Percentiles rank a stretch among this genome's conserved stretches.
Conservation (phyloP, 2,329 filamentous ascomycete genomes). For the Aspergillus candidus region DNA sequence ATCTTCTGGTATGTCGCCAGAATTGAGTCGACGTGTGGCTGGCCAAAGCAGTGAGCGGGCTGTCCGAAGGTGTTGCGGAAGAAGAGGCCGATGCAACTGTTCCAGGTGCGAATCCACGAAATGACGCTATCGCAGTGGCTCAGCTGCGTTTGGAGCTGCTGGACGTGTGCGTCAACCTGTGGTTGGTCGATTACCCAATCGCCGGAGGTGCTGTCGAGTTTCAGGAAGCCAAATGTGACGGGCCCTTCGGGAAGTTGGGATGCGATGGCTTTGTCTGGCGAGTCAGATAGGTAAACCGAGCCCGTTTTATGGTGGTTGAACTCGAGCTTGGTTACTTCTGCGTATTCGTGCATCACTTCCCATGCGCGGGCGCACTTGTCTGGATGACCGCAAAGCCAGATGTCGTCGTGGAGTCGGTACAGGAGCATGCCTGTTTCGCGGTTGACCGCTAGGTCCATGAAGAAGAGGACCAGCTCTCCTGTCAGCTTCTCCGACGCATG, state of each 20-base stretch:
- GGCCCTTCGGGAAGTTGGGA: constrained; percentile 42
- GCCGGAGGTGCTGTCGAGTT: constrained; percentile 28
- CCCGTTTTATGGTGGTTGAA: constrained; percentile 47
- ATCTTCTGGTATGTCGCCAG: constrained; percentile 43
- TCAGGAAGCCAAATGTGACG: constrained; percentile 50
- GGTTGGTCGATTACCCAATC: constrained; percentile 36
- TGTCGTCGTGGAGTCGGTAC: constrained; percentile 46
- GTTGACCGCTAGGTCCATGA: constrained; percentile 44
- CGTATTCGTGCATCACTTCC: constrained; percentile 39
- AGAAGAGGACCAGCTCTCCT: constrained; percentile 45
- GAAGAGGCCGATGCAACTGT: constrained; percentile 48
- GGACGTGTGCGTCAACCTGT: constrained; percentile 35
- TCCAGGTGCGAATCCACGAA: constrained; percentile 51
- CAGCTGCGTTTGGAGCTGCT: constrained; percentile 37
- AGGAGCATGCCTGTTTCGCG: constrained; percentile 38
- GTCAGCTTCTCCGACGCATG: constrained; percentile 44
- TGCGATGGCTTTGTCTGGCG: constrained; percentile 17
- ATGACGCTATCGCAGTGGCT: constrained; percentile 44
- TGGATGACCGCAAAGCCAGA: constrained; percentile 45
- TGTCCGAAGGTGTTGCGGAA: constrained; percentile 49
- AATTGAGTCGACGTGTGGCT: constrained; percentile 45
- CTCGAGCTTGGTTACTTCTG: constrained; percentile 38
- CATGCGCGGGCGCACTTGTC: constrained; percentile 39
- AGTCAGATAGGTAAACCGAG: constrained; percentile 38
- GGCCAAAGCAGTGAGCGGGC: constrained; percentile 46